These are phyloP conservation scores for Curvularia verruculosa DNA, from an alignment of 2,329 filamentous ascomycete genomes.

Conservation along the genomic window DNA sequence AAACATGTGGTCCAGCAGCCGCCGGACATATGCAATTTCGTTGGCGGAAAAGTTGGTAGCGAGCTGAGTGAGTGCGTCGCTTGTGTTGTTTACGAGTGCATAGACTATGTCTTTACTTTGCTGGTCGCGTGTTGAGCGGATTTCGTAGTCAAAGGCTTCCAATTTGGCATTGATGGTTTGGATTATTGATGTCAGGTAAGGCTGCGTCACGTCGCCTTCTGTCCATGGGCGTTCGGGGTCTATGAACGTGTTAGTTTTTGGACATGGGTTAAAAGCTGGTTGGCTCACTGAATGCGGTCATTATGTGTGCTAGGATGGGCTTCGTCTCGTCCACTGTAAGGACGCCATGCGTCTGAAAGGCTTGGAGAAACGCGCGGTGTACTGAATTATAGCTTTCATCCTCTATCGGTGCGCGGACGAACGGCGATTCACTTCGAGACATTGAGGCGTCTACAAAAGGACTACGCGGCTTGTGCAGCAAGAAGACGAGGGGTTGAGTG, in stretches of 20 bases:
- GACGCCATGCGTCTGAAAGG: conserved; percentile 77
- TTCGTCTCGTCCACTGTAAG: conserved; percentile 77
- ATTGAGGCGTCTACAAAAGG: conserved; percentile 1
- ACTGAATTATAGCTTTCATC: conserved; percentile 54
- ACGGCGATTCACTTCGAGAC: conserved; percentile 24
- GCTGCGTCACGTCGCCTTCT: conserved; percentile 68
- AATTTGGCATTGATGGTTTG: conserved; percentile 72
- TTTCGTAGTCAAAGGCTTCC: conserved; percentile 84
- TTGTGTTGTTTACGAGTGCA: conserved; percentile 85
- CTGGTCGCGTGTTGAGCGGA: conserved; percentile 77
- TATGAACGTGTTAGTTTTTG: conserved; percentile 17
- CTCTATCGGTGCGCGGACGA: conserved; percentile 20
- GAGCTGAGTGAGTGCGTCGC: conserved; percentile 83
- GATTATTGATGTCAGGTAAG: conserved; percentile 72
- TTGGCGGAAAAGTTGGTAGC: conserved; percentile 81
- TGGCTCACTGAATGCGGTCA: conserved; percentile 62
- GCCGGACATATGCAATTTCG: conserved; percentile 87
- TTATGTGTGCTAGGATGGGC: conserved; percentile 75
- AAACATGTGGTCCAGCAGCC: conserved; percentile 89
- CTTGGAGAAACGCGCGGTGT: conserved; percentile 90
- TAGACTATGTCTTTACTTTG: conserved; percentile 69
- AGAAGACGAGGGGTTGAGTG: not conserved
- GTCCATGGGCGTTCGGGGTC: conserved; percentile 55
- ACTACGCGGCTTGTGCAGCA: not conserved
- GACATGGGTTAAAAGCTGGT: not conserved